Evolutionary conservation across 2,329 filamentous ascomycete genomes (phyloP).

Genomic region (Chaetoscypha palmicola): DNA sequence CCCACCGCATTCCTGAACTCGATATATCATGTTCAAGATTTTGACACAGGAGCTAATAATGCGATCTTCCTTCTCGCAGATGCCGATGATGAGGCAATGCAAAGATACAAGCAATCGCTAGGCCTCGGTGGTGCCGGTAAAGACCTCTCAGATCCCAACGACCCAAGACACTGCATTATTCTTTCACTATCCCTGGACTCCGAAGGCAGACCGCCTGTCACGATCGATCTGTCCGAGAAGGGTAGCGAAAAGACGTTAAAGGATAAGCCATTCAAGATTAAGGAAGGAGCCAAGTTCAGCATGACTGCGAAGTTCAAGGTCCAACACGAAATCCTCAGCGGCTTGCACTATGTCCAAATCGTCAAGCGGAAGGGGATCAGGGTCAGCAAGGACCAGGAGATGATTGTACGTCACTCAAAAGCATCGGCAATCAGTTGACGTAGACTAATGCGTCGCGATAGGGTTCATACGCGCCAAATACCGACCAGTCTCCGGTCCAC

Average conservation of each 20-base stretch:
- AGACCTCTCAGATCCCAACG: constrained; percentile 67
- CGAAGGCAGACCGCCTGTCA: constrained; percentile 73
- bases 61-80: constrained; percentile 21
- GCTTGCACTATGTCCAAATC: constrained; percentile 90
- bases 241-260: constrained; percentile 73
- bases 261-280: constrained; percentile 92
- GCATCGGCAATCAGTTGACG: neutral
- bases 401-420: constrained; percentile 66
- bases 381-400: constrained; percentile 91
- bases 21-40: neutral
- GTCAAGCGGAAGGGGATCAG: constrained; percentile 84
- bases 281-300: constrained; percentile 87
- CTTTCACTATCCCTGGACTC: constrained; percentile 83
- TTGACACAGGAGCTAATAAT: neutral
- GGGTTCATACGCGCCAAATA: constrained; percentile 92
- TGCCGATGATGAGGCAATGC: constrained; percentile 78
- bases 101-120: constrained; percentile 95
- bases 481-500: constrained; percentile 76
- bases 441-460: constrained; percentile 32
- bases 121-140: constrained; percentile 69
- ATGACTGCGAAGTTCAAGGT: constrained; percentile 95
- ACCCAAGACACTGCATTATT: constrained; percentile 89
- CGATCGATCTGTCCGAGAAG: constrained; percentile 73
- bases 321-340: constrained; percentile 91
- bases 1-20: neutral